Conservation (phyloP, 208 protist genomes). For the Phytomonas sp. region DNA sequence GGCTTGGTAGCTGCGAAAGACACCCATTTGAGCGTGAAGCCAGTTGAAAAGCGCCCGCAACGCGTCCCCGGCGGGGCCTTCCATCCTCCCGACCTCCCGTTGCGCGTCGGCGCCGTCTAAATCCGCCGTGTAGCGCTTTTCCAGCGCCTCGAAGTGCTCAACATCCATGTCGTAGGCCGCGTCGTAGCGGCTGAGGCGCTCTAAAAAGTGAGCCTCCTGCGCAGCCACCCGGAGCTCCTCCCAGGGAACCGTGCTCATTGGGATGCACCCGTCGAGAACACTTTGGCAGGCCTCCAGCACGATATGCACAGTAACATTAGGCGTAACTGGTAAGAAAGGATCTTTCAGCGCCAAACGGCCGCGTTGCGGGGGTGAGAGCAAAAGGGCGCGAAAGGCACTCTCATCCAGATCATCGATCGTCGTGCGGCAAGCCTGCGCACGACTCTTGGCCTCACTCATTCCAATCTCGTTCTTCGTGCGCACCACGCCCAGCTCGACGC, state of each 20-base stretch:
- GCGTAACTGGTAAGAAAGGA: too few relatives aligned
- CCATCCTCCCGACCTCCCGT: too few relatives aligned
- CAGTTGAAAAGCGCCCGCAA: slow-evolving; percentile 29
- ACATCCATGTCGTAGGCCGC: slow-evolving; percentile 29
- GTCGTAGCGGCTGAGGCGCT: slow-evolving; percentile 30
- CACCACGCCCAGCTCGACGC: slow-evolving; percentile 32
- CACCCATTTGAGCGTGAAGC: slow-evolving; percentile 32
- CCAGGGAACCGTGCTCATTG: slow-evolving; percentile 19
- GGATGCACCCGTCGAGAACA: slow-evolving; percentile 23
- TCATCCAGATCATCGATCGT: slow-evolving; percentile 18
- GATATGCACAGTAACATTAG: slow-evolving; percentile 1
- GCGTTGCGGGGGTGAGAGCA: slow-evolving; percentile 9
- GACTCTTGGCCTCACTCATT: slow-evolving; percentile 23
- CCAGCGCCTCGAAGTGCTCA: slow-evolving; percentile 19
- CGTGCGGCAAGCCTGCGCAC: slow-evolving; percentile 16
- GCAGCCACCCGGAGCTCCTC: slow-evolving; percentile 26
- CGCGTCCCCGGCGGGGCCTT: neutral
- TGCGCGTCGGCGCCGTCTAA: too few relatives aligned
- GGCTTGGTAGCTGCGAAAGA: slow-evolving; percentile 24
- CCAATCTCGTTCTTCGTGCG: slow-evolving; percentile 44
- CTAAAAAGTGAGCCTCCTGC: slow-evolving; percentile 28
- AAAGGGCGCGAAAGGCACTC: slow-evolving; percentile 12
- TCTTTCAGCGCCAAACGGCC: neutral
- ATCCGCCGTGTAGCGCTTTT: slow-evolving; percentile 15
- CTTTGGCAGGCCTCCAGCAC: slow-evolving; percentile 29